These are phyloP conservation scores for Hypoxylon sp. DNA, from an alignment of 2,329 filamentous ascomycete genomes.

Conservation along the genomic window DNA sequence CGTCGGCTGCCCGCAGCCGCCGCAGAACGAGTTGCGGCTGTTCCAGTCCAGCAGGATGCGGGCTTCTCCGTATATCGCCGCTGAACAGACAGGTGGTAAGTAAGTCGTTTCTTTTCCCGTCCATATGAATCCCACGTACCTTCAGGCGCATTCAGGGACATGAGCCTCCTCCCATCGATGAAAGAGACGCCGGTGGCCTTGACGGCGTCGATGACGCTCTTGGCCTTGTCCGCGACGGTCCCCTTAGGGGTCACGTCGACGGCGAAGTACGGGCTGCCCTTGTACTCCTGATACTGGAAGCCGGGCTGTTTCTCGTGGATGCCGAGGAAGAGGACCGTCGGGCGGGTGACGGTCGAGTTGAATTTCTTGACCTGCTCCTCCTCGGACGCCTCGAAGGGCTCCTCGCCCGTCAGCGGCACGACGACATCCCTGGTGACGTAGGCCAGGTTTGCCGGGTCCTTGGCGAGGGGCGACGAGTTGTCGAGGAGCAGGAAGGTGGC, in stretches of 20 bases:
- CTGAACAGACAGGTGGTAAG: slow-evolving; percentile 57
- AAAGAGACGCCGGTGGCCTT: slow-evolving; percentile 70
- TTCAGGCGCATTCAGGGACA: slow-evolving; percentile 56
- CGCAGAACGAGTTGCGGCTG: slow-evolving; percentile 88
- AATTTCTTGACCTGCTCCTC: slow-evolving; percentile 75
- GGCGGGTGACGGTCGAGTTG: slow-evolving; percentile 72
- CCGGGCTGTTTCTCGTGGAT: slow-evolving; percentile 70
- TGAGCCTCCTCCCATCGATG: slow-evolving; percentile 61
- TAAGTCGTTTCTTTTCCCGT: background rate
- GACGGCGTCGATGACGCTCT: slow-evolving; percentile 64
- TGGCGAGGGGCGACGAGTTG: slow-evolving; percentile 76
- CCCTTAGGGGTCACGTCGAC: slow-evolving; percentile 83
- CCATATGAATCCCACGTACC: slow-evolving; percentile 46
- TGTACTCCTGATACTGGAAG: slow-evolving; percentile 73
- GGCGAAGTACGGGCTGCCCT: slow-evolving; percentile 85
- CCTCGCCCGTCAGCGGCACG: slow-evolving; percentile 70
- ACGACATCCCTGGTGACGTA: slow-evolving; percentile 76
- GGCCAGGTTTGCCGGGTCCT: slow-evolving; percentile 67
- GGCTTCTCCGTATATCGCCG: slow-evolving; percentile 89
- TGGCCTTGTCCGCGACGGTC: slow-evolving; percentile 67
- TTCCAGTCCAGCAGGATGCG: slow-evolving; percentile 95
- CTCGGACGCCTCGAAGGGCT: slow-evolving; percentile 76
- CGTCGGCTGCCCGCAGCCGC: slow-evolving; percentile 83
- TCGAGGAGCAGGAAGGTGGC: slow-evolving; percentile 81
- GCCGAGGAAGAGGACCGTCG: slow-evolving; percentile 84